A percentile compares a stretch with the other conserved stretches of the same genome.
These are phyloP conservation scores for Coemansia sp. DNA, from an alignment of 192 early-diverging fungal species.

Conservation along the genomic window DNA sequence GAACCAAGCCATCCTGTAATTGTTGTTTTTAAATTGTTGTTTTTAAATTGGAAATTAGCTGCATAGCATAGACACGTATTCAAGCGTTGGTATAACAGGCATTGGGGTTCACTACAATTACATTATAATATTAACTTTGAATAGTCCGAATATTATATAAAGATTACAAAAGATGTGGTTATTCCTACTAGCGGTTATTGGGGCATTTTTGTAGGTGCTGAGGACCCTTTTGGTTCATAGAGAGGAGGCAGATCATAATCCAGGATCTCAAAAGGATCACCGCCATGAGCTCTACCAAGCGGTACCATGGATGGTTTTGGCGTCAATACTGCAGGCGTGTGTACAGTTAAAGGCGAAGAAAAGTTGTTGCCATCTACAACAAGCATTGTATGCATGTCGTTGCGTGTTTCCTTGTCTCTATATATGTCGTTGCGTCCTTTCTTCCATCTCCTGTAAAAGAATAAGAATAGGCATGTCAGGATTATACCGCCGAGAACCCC, in stretches of 20 bases:
- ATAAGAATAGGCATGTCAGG: not conserved
- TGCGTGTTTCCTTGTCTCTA: not conserved
- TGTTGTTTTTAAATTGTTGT: no score
- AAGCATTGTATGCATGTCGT: slow-evolving; percentile 1
- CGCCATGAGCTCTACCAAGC: not conserved
- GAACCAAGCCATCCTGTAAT: not conserved
- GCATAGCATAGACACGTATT: no score
- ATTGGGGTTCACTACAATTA: no score
- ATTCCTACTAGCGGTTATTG: not conserved
- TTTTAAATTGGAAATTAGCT: no score
- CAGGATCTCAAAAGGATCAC: not conserved
- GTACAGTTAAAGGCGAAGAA: not conserved
- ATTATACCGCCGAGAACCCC: not conserved
- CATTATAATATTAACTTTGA: no score
- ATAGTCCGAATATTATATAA: no score
- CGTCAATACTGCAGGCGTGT: not conserved
- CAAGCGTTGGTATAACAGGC: no score
- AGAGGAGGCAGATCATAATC: slow-evolving; percentile 7
- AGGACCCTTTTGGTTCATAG: not conserved
- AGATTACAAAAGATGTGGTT: not conserved
- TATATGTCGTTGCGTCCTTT: not conserved
- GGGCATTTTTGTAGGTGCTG: not conserved
- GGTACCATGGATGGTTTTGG: not conserved
- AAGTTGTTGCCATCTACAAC: not conserved
- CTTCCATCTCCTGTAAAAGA: not conserved